Conservation (phyloP, 1,284 basidiomycete genomes). For the Acaromyces ingoldii region DNA sequence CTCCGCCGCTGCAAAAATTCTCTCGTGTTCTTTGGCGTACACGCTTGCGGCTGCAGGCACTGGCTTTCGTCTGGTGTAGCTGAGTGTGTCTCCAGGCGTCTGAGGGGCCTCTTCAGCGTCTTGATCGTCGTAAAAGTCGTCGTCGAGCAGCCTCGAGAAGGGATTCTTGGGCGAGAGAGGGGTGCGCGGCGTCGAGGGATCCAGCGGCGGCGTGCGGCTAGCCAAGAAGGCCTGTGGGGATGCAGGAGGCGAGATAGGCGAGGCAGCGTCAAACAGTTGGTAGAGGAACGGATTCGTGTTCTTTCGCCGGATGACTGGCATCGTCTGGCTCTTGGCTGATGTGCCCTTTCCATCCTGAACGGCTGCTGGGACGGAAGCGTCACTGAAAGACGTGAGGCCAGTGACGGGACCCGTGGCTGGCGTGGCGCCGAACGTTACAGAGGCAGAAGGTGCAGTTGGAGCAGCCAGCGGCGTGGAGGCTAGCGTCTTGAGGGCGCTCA, state of each 20-base stretch:
- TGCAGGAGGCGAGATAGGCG: no score
- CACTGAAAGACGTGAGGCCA: constrained; percentile 1
- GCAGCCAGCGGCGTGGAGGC: background rate
- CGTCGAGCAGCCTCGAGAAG: background rate
- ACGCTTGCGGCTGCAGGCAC: no score
- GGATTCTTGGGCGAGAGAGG: background rate
- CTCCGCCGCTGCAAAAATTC: no score
- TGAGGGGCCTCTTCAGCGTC: background rate
- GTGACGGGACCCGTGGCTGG: background rate
- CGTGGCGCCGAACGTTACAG: background rate
- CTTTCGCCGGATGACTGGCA: background rate
- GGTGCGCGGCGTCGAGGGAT: background rate
- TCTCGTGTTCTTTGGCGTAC: no score
- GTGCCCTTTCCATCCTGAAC: background rate
- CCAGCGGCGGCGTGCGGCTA: background rate
- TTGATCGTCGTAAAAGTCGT: constrained; percentile 2
- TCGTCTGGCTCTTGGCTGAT: background rate
- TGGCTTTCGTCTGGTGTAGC: no score
- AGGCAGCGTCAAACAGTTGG: background rate
- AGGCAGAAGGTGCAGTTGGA: background rate
- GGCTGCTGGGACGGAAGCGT: background rate
- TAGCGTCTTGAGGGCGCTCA: background rate
- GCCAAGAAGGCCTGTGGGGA: no score
- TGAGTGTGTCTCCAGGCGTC: no score
- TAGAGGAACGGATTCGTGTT: constrained; percentile 6